Conservation (phyloP, 177 flowering plant species). For the Telopea speciosissima region DNA sequence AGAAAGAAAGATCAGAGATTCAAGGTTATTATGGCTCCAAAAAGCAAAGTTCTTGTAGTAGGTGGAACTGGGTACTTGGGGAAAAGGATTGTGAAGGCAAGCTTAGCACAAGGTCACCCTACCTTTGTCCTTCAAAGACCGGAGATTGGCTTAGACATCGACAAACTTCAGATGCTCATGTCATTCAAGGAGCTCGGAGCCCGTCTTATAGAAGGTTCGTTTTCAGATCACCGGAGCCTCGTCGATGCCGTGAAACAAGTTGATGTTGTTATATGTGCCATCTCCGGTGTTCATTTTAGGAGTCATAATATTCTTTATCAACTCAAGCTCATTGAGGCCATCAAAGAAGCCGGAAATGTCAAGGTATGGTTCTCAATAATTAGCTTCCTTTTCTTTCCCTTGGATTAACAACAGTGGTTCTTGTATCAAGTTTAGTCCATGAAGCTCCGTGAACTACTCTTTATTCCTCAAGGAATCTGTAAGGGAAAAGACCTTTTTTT, state of each 20-base stretch:
- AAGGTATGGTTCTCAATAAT: no score
- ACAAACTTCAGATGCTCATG: conserved; percentile 22
- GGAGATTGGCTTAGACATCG: conserved; percentile 22
- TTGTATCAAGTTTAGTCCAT: no score
- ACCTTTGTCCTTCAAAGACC: conserved; percentile 22
- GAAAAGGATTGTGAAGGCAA: conserved; percentile 22
- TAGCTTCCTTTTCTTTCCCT: no score
- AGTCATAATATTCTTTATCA: conserved; percentile 18
- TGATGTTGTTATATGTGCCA: conserved; percentile 19
- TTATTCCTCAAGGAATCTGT: no score
- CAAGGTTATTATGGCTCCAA: no score
- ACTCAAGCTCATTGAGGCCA: conserved; percentile 21
- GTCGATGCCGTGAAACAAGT: conserved; percentile 22
- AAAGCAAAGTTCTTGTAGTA: conserved; percentile 24
- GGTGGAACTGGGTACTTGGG: conserved; percentile 26
- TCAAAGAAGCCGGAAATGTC: no score
- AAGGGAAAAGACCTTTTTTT: no score
- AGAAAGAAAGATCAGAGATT: no score
- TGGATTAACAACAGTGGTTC: no score
- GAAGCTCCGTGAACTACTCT: no score
- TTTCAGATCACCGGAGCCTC: conserved; percentile 22
- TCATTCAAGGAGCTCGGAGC: conserved; percentile 23
- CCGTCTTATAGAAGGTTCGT: conserved; percentile 16
- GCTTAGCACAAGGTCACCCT: conserved; percentile 16
- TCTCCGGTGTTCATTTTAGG: conserved; percentile 20